phyloP scores from a whole-genome alignment of 2,329 filamentous ascomycete species.

The Stemphylium lycopersici region DNA sequence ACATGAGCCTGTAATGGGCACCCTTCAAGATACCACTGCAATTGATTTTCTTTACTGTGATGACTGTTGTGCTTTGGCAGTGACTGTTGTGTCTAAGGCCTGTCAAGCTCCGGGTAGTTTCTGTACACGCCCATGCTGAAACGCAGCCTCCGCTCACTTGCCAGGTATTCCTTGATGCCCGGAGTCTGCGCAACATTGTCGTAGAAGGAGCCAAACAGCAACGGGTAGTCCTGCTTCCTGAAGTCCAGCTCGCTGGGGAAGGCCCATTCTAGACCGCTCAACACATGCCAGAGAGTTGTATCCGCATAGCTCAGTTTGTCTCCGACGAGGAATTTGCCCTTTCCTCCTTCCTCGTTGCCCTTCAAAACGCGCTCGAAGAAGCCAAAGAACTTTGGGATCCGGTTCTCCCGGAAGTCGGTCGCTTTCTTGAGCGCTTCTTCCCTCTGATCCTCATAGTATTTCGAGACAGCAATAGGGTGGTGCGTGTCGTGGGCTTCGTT shows the following conservation, averaged over 20 bases:
- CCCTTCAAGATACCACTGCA: conserved; percentile 46
- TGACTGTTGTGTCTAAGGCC: conserved; percentile 41
- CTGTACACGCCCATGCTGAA: conserved; percentile 73
- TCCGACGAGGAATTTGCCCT: conserved; percentile 70
- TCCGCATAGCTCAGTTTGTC: conserved; percentile 73
- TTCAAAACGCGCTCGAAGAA: conserved; percentile 73
- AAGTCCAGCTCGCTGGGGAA: conserved; percentile 71
- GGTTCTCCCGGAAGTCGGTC: conserved; percentile 62
- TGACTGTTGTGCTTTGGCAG: conserved; percentile 2
- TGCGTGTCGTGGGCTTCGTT: conserved; percentile 78
- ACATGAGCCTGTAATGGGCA: conserved; percentile 42
- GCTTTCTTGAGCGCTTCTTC: conserved; percentile 65
- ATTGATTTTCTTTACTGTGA: conserved; percentile 44
- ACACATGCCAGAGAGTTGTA: conserved; percentile 72
- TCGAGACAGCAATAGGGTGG: conserved; percentile 66
- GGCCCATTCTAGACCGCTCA: conserved; percentile 63
- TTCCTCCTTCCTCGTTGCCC: conserved; percentile 61
- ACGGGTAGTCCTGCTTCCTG: conserved; percentile 63
- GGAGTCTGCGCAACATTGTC: conserved; percentile 66
- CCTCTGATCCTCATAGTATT: conserved; percentile 79
- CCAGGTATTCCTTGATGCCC: conserved; percentile 71
- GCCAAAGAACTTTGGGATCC: conserved; percentile 73
- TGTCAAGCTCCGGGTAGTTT: conserved; percentile 75
- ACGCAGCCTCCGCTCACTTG: conserved; percentile 65
- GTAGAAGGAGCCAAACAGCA: conserved; percentile 67